phyloP scores from a whole-genome alignment of 1,139 yeast species.

The Arxiozyma slooffiae region DNA sequence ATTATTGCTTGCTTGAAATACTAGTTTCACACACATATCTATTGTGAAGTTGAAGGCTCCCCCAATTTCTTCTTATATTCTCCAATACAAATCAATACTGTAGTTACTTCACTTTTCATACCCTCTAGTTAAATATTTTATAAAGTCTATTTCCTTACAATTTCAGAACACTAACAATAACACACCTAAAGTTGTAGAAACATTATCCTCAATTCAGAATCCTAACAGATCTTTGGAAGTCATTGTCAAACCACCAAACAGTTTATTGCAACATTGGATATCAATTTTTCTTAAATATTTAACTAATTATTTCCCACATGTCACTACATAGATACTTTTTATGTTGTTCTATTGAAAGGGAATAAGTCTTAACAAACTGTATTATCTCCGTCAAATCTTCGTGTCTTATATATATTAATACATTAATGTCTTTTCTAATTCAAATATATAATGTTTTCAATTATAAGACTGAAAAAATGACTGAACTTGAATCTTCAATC shows the following conservation, averaged over 20 bases:
- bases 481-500: conserved; percentile 12
- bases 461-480: conserved; percentile 17
- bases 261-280: conserved; percentile 46
- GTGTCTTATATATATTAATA: conserved; percentile 32
- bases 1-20: conserved; percentile 4
- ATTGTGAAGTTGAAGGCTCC: conserved; percentile 12
- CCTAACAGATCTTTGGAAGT: conserved; percentile 35
- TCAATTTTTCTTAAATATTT: conserved; percentile 61
- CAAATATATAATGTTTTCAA: conserved; percentile 24
- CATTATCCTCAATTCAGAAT: conserved; percentile 33
- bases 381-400: conserved; percentile 42
- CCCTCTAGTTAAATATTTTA: conserved; percentile 12
- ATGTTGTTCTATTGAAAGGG: conserved; percentile 7
- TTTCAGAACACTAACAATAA: conserved; percentile 40
- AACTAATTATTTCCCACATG: conserved; percentile 41
- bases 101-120: conserved; percentile 3
- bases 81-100: conserved; percentile 17
- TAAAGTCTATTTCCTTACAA: conserved; percentile 27
- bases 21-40: conserved; percentile 6
- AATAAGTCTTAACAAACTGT: conserved; percentile 33
- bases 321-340: conserved; percentile 21
- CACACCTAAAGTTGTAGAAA: conserved; percentile 39
- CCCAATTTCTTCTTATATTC: background rate
- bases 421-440: conserved; percentile 26
- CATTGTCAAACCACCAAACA: conserved; percentile 37